Conservation (phyloP, 805 yeast species). For the Yamadazyma akitaensis region DNA sequence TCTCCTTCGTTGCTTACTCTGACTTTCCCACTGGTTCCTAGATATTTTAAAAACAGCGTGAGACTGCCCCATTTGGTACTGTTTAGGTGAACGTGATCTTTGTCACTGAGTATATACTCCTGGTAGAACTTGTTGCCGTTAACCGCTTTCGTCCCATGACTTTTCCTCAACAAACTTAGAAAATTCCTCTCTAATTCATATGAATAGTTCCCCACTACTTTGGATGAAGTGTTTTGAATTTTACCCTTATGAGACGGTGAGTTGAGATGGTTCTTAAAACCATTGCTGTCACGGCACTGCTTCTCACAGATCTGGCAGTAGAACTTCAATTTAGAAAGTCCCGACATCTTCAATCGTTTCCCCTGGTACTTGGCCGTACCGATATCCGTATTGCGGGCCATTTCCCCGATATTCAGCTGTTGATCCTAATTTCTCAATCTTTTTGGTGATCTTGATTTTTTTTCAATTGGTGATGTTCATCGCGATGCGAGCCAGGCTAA, state of each 20-base stretch:
- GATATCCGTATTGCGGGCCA: constrained; percentile 18
- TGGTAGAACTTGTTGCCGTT: constrained; percentile 87
- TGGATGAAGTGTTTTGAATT: constrained; percentile 33
- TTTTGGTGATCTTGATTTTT: neutral
- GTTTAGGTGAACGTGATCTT: constrained; percentile 85
- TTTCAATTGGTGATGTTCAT: neutral
- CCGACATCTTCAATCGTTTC: constrained; percentile 74
- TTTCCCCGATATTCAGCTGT: neutral
- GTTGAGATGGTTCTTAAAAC: constrained; percentile 83
- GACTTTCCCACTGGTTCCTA: constrained; percentile 57
- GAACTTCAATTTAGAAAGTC: constrained; percentile 80
- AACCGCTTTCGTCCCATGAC: constrained; percentile 79
- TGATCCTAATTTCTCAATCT: neutral
- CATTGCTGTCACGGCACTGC: constrained; percentile 95
- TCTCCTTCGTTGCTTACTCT: constrained; percentile 37
- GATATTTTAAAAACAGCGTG: constrained; percentile 59
- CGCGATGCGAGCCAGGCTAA: neutral
- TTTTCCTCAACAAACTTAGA: constrained; percentile 52
- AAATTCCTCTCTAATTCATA: constrained; percentile 61
- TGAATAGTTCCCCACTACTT: constrained; percentile 57
- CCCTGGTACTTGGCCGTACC: constrained; percentile 62
- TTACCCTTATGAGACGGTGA: constrained; percentile 74
- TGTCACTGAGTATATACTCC: constrained; percentile 72
- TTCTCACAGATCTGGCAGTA: constrained; percentile 91
- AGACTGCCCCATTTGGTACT: constrained; percentile 79